phyloP scores from a whole-genome alignment of 306 rosid genomes.

The Pueraria montana region DNA sequence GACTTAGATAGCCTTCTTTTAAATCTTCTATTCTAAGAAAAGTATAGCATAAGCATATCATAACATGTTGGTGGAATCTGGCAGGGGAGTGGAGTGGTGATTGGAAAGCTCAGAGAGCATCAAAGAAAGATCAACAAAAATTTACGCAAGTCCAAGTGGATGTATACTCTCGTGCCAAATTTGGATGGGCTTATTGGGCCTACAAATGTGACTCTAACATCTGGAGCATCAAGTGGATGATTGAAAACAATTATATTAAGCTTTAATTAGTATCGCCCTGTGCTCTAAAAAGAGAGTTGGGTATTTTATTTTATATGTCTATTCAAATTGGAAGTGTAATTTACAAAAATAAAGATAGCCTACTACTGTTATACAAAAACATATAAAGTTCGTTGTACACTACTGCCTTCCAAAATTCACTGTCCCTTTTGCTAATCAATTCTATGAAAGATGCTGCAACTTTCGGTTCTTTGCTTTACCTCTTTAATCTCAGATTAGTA shows the following conservation, averaged over 20 bases:
- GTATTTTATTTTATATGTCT: background rate
- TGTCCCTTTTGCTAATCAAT: background rate
- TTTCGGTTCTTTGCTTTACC: background rate
- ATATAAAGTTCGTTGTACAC: background rate
- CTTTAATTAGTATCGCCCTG: background rate
- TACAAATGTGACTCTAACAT: conserved; percentile 55
- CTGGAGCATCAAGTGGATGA: conserved; percentile 72
- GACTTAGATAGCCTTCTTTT: background rate
- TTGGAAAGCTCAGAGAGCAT: conserved; percentile 50
- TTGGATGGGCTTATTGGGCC: conserved; percentile 79
- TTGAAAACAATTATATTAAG: conserved; percentile 50
- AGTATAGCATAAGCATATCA: conserved; percentile 18
- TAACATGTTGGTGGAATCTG: conserved; percentile 17
- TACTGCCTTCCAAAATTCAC: background rate
- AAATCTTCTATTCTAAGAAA: background rate
- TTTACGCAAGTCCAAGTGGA: conserved; percentile 53
- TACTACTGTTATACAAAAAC: background rate
- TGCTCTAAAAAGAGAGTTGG: background rate
- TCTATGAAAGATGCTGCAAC: conserved; percentile 18
- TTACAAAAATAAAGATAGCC: conserved; percentile 19
- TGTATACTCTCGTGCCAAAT: conserved; percentile 64
- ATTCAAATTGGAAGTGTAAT: conserved; percentile 28
- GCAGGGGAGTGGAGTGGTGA: conserved; percentile 76
- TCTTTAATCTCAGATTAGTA: background rate
- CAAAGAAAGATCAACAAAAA: conserved; percentile 53